Conservation (phyloP, 176 grass and related monocot genomes). For the Zoysia pacifica region DNA sequence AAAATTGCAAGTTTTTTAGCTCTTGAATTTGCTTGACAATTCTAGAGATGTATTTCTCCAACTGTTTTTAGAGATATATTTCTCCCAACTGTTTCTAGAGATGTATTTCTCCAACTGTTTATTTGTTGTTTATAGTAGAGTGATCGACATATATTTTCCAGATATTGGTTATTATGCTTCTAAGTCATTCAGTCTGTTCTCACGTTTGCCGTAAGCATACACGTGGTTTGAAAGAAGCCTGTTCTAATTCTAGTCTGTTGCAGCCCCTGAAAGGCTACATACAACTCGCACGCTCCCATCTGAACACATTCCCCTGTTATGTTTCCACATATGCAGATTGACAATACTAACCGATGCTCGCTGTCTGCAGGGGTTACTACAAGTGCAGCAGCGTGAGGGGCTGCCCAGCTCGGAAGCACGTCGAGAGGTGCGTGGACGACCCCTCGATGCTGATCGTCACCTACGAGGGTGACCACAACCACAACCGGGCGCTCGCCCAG, state of each 20-base stretch:
- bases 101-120: slow-evolving; percentile 13
- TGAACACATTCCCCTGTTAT: background rate
- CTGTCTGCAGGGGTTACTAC: slow-evolving; percentile 78
- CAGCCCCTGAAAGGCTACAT: background rate
- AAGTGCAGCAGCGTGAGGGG: slow-evolving; percentile 92
- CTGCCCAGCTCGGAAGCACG: slow-evolving; percentile 88
- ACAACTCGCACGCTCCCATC: too few relatives aligned
- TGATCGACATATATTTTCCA: background rate
- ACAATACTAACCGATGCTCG: background rate
- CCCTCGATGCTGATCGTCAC: slow-evolving; percentile 91
- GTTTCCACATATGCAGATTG: slow-evolving; percentile 24
- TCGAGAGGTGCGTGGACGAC: slow-evolving; percentile 84
- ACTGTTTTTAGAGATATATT: slow-evolving; percentile 7
- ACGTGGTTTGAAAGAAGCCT: background rate
- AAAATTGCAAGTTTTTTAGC: background rate
- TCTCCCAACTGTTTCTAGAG: background rate
- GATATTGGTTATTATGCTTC: slow-evolving; percentile 6
- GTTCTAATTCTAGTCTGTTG: slow-evolving; percentile 19
- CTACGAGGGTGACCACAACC: slow-evolving; percentile 91
- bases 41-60: slow-evolving; percentile 6
- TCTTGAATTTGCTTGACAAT: background rate
- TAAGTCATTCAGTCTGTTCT: slow-evolving; percentile 5
- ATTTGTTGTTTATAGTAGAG: slow-evolving; percentile 10
- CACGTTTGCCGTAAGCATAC: slow-evolving; percentile 24
- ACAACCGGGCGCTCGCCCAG: slow-evolving; percentile 47